Conservation (phyloP, 73 alveolate genomes). For the Halteria grandinella region DNA sequence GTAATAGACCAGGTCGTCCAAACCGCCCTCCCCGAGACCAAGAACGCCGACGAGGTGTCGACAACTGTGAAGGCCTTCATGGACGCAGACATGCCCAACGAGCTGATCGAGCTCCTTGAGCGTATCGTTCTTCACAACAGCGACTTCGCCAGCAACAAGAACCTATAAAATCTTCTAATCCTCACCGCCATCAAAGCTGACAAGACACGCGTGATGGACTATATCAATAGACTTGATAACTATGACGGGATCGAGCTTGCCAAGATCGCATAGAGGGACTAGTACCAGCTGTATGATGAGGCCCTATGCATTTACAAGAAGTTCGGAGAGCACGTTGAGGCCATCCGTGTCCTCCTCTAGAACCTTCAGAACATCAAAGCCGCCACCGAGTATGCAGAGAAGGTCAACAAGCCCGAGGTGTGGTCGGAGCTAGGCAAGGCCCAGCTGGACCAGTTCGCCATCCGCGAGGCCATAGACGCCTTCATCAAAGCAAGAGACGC, state of each 20-base stretch:
- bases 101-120: constrained; percentile 98
- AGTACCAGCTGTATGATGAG: constrained; percentile 90
- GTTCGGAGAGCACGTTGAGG: constrained; percentile 85
- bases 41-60: constrained; percentile 98
- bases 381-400: constrained; percentile 95
- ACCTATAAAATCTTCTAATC: constrained; percentile 96
- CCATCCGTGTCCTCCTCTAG: constrained; percentile 90
- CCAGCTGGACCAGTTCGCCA: constrained; percentile 81
- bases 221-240: constrained; percentile 98
- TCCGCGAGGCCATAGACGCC: constrained; percentile 94
- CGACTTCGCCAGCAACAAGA: constrained; percentile 94
- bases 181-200: constrained; percentile 99
- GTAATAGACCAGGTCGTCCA: constrained; percentile 98
- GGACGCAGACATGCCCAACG: constrained; percentile 98
- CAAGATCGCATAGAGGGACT: constrained; percentile 87
- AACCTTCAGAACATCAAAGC: constrained; percentile 84
- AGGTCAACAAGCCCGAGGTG: constrained; percentile 86
- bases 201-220: constrained; percentile 96
- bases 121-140: constrained; percentile 99
- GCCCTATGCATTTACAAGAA: constrained; percentile 93
- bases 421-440: constrained; percentile 99
- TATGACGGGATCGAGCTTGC: constrained; percentile 99
- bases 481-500: constrained; percentile 95
- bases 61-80: constrained; percentile 97
- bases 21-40: constrained; percentile 97